These are phyloP conservation scores for Sphaerobolus stellatus DNA, from an alignment of 1,284 basidiomycete species.

Conservation along the genomic window DNA sequence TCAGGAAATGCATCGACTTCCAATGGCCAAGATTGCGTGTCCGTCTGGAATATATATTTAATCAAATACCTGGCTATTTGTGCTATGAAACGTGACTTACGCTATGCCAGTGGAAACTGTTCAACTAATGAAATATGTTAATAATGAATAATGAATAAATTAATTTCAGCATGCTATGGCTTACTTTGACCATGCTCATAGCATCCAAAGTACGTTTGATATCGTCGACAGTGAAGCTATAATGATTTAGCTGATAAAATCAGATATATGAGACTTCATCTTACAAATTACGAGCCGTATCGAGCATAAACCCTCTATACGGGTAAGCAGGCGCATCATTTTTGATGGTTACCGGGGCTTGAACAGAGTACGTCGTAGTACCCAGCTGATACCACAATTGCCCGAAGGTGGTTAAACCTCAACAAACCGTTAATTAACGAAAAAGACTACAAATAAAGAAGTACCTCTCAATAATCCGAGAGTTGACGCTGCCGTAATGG, in stretches of 20 bases:
- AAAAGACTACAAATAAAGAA: conserved; percentile 67
- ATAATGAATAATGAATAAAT: conserved; percentile 13
- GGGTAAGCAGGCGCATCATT: conserved; percentile 64
- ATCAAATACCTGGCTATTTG: conserved; percentile 17
- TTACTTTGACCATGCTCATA: conserved; percentile 85
- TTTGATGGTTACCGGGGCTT: conserved; percentile 59
- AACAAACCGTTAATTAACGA: conserved; percentile 18
- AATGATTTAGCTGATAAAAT: neutral
- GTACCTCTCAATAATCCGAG: conserved; percentile 80
- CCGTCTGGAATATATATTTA: conserved; percentile 22
- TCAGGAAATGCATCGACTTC: conserved; percentile 61
- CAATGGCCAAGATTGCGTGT: conserved; percentile 77
- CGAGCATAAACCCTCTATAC: conserved; percentile 80
- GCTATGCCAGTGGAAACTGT: conserved; percentile 80
- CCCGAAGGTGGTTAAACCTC: conserved; percentile 12
- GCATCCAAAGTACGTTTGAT: conserved; percentile 77
- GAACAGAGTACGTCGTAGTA: conserved; percentile 52
- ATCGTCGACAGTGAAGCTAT: conserved; percentile 63
- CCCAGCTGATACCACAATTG: conserved; percentile 53
- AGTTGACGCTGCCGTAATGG: conserved; percentile 66
- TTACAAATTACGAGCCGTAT: conserved; percentile 69
- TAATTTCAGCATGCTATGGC: conserved; percentile 15
- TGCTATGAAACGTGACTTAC: conserved; percentile 37
- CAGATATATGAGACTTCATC: conserved; percentile 14
- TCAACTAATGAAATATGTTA: conserved; percentile 44